These are phyloP conservation scores for Euphorbia celastroides DNA, from an alignment of 441 rosid genomes.

Conservation along the genomic window DNA sequence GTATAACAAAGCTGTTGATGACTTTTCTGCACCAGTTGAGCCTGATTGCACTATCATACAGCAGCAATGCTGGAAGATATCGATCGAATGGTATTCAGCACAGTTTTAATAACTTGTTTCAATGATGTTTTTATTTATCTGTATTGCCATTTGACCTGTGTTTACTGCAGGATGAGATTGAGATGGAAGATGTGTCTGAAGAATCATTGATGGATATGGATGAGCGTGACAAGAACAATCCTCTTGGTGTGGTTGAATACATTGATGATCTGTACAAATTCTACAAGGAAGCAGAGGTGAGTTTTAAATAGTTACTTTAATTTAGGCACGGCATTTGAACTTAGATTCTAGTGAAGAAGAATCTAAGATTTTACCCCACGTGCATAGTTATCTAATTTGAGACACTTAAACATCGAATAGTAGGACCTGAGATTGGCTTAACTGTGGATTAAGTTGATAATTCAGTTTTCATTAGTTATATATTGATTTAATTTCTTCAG, in stretches of 20 bases:
- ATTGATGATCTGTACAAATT: conserved; percentile 51
- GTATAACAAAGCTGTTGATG: conserved; percentile 22
- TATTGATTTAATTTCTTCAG: too few relatives aligned
- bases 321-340: too few relatives aligned
- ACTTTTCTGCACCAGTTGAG: conserved; percentile 51
- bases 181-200: conserved; percentile 79
- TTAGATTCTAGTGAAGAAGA: too few relatives aligned
- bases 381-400: too few relatives aligned
- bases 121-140: background rate
- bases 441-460: too few relatives aligned
- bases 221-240: conserved; percentile 50
- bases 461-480: too few relatives aligned
- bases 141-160: background rate
- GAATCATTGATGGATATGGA: conserved; percentile 61
- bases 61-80: conserved; percentile 87
- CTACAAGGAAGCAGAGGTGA: conserved; percentile 76
- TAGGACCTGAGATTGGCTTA: too few relatives aligned
- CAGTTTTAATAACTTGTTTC: background rate
- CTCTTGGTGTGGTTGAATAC: conserved; percentile 74
- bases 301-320: background rate
- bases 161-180: conserved; percentile 89
- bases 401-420: too few relatives aligned
- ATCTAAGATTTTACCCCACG: too few relatives aligned
- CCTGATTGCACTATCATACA: conserved; percentile 77
- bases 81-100: conserved; percentile 60